Conservation (phyloP, 2,329 filamentous ascomycete species). For the Pseudogymnoascus sp. region DNA sequence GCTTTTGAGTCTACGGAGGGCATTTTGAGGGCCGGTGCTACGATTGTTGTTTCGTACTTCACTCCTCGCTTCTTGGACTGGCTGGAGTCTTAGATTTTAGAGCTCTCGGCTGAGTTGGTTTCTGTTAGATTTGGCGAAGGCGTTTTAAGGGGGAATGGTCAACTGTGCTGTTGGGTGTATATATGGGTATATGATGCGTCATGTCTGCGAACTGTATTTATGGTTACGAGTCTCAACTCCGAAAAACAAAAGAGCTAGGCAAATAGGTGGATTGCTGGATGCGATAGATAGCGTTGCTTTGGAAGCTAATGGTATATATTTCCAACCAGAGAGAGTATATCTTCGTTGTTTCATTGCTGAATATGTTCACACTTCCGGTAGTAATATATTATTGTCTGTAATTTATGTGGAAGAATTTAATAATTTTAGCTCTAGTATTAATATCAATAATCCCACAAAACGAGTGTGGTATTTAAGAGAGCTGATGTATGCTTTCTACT, state of each 20-base stretch:
- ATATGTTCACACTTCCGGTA: background rate
- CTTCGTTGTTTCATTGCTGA: background rate
- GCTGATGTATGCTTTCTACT: background rate
- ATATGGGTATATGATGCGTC: background rate
- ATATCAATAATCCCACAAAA: background rate
- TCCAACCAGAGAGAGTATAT: background rate
- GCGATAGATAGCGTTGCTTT: slow-evolving; percentile 2
- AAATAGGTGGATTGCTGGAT: background rate
- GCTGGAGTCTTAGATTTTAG: slow-evolving; percentile 42
- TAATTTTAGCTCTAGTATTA: background rate
- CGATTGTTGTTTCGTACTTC: slow-evolving; percentile 91
- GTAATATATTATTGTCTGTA: background rate
- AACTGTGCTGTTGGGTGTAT: background rate
- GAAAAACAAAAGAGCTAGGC: background rate
- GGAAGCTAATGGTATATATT: slow-evolving; percentile 2
- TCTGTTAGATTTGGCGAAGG: background rate
- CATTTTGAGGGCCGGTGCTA: slow-evolving; percentile 85
- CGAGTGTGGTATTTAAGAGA: background rate
- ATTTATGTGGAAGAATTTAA: background rate
- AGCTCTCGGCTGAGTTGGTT: background rate
- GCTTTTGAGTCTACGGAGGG: slow-evolving; percentile 91
- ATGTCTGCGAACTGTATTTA: slow-evolving; percentile 1
- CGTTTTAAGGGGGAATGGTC: background rate
- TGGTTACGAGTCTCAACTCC: slow-evolving; percentile 6
- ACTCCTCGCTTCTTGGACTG: slow-evolving; percentile 71